phyloP scores from a whole-genome alignment of 2,329 filamentous ascomycete species.

The Aspergillus sp. region DNA sequence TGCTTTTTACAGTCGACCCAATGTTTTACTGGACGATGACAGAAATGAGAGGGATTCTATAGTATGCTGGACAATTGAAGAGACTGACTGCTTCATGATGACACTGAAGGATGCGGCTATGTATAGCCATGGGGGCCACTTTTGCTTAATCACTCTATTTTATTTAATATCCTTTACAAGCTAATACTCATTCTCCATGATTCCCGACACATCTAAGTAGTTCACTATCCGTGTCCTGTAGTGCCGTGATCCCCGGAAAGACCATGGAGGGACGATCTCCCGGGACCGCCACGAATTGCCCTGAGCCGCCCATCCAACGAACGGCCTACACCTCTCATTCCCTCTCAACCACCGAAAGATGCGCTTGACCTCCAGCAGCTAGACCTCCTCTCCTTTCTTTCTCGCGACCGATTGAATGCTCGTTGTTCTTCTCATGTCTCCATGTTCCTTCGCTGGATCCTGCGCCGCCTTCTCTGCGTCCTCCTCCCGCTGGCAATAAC shows the following conservation, averaged over 20 bases:
- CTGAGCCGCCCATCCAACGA: not conserved
- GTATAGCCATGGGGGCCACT: not conserved
- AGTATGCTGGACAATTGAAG: not conserved
- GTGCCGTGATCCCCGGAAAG: not conserved
- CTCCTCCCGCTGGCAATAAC: conserved; percentile 66
- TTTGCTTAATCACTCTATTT: not conserved
- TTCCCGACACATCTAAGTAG: not conserved
- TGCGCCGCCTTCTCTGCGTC: conserved; percentile 48
- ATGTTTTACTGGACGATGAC: not conserved
- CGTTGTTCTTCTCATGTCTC: conserved; percentile 17
- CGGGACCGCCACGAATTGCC: not conserved
- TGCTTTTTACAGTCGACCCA: no score
- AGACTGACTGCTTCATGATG: not conserved
- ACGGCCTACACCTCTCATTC: not conserved
- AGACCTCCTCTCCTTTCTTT: not conserved
- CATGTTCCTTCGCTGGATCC: conserved; percentile 53
- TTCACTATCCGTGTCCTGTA: not conserved
- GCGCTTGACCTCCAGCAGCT: not conserved
- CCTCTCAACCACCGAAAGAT: not conserved
- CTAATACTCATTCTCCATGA: no score
- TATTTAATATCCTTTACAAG: not conserved
- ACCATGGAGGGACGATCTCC: not conserved
- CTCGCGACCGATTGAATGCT: not conserved
- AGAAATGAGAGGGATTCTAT: not conserved
- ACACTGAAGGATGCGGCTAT: not conserved